Evolutionary conservation across 169 alveolate species (phyloP), one percentile per base, ranked within the genome.

Genomic region (Eimeria brunetti): DNA sequence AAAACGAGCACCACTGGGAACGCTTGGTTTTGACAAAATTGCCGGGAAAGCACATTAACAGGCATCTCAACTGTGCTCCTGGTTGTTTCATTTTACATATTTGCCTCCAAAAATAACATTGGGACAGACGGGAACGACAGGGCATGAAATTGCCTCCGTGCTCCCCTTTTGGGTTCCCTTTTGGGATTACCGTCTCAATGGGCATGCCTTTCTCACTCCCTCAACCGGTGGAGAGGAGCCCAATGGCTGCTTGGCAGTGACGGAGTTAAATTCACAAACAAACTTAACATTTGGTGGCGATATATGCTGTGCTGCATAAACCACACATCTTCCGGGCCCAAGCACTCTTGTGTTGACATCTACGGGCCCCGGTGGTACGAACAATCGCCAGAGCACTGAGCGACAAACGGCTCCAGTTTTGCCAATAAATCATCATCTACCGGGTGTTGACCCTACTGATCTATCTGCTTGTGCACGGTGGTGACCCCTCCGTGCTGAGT

Each of bases 141-240:
- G 44, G 22, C 8, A 73, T 38, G 53, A 18, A 73, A 73, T 38
- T 73, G 56, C 51, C 22, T 73, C 56, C 14, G 16, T 38, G 53
- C 24, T 20, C 41, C 83, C 83, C 83, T 20, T 73, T 36, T 73
- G 83, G 83, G 83, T 20, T 73, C 83, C 83, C 83, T 20, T 73
- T 36, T 73, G 83, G 83, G 56, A 20, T 38, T 20, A 12, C 83
- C 83, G 53, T 18, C 83, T 73, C 33, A 38, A 73, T 73, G 51
- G 83, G 33, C 53, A n/a, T 73, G 53, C 16, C 83, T 36, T 20
- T 53, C 80, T 33, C 27, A 69, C 33, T 18, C 20, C 56, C 0
- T 41, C 5, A n/a, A 36, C 4, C 83, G 33, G 20, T 73, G 51
- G 30, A 56, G 83, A 16, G 33, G 83, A 16, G 33, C 56, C 56